Percentiles rank a stretch among this genome's conserved stretches.
Conservation (phyloP, 495 filamentous ascomycete genomes). For the Talaromyces nanjingensis region DNA sequence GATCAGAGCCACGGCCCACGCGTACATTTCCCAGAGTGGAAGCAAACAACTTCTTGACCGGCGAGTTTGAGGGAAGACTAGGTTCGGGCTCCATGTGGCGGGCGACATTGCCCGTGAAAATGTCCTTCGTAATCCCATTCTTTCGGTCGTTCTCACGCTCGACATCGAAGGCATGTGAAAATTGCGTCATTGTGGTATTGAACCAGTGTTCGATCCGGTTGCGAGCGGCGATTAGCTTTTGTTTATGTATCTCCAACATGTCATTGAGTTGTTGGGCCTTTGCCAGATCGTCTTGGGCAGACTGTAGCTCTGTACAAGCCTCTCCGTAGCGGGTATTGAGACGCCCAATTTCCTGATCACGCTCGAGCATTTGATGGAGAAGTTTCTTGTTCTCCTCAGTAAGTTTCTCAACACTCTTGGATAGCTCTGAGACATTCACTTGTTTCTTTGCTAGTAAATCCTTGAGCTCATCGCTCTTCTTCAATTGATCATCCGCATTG, state of each 20-base stretch:
- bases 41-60: constrained; percentile 37
- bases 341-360: constrained; percentile 35
- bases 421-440: constrained; percentile 10
- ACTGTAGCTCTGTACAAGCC: constrained; percentile 31
- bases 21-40: constrained; percentile 39
- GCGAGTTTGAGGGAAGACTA: constrained; percentile 33
- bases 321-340: constrained; percentile 35
- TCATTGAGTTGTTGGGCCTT: constrained; percentile 26
- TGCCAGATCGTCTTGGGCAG: constrained; percentile 22
- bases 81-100: constrained; percentile 47
- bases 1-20: constrained; percentile 36
- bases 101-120: constrained; percentile 11
- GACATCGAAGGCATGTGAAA: constrained; percentile 27
- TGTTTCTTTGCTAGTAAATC: constrained; percentile 13
- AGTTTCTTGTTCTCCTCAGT: constrained; percentile 1
- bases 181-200: constrained; percentile 35
- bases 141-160: constrained; percentile 35
- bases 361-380: background rate
- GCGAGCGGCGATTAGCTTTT: constrained; percentile 28
- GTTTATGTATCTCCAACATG: constrained; percentile 30
- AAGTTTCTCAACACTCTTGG: constrained; percentile 24
- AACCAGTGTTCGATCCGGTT: constrained; percentile 30
- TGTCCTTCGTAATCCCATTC: constrained; percentile 21
- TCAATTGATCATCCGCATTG: background rate
- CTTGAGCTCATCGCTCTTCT: background rate